phyloP scores from a whole-genome alignment of 345 rosid species.

The Eucalyptus decipiens region DNA sequence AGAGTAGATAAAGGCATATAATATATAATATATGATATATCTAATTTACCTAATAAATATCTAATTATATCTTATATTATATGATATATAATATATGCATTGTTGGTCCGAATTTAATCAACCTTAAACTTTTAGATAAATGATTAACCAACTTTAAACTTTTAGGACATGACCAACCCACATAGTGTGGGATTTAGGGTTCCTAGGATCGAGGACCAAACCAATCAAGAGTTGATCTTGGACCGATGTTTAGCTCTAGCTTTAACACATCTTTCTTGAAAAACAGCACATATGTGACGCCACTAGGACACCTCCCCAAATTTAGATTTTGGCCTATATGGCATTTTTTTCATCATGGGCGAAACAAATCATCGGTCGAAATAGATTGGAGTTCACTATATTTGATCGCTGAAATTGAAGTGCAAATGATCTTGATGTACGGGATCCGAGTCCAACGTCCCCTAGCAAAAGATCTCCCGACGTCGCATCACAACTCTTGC shows the following conservation, averaged over 20 bases:
- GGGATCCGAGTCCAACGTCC: not conserved
- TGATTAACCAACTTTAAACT: no score
- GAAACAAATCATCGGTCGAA: not conserved
- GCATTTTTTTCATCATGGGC: not conserved
- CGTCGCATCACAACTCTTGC: not conserved
- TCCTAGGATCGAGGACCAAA: no score
- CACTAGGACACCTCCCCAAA: not conserved
- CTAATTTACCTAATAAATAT: no score
- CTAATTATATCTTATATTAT: no score
- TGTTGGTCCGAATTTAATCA: no score
- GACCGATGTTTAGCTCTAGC: not conserved
- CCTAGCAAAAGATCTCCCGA: not conserved
- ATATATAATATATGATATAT: no score
- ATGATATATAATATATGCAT: no score
- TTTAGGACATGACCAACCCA: rapidly evolving
- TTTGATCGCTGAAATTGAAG: not conserved
- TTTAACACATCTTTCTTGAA: not conserved
- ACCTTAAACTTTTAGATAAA: no score
- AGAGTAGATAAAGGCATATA: no score
- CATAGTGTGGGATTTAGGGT: no score
- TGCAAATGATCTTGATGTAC: not conserved
- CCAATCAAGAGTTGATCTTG: no score
- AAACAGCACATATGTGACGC: not conserved
- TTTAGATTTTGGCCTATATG: not conserved
- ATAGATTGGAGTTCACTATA: not conserved